A percentile compares a stretch with the other conserved stretches of the same genome.
phyloP scores from a whole-genome alignment of 2,329 filamentous ascomycete genomes.

The Diaporthe sp. region DNA sequence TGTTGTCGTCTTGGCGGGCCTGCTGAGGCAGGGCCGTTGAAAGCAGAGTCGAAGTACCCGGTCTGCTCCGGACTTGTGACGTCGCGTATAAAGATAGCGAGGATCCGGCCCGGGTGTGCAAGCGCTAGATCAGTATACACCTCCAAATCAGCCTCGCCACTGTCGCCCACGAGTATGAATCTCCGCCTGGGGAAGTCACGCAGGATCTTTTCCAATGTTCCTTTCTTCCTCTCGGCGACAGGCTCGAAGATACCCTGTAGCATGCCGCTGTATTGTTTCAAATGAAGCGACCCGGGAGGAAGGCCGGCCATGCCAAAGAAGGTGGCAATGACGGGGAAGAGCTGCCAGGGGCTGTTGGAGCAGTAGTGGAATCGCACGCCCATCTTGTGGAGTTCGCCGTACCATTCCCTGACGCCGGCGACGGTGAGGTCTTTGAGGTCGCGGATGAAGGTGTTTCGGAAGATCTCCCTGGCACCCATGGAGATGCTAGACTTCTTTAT shows the following conservation, averaged over 20 bases:
- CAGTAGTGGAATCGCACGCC: conserved; percentile 96
- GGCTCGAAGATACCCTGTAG: conserved; percentile 98
- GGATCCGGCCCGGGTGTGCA: conserved; percentile 84
- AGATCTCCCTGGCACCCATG: conserved; percentile 90
- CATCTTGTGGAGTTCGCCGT: conserved; percentile 79
- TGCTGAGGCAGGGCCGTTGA: conserved; percentile 49
- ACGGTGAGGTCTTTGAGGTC: conserved; percentile 86
- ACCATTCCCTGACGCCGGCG: conserved; percentile 92
- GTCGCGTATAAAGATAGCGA: conserved; percentile 94
- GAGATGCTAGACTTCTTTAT: conserved; percentile 95
- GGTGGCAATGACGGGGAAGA: conserved; percentile 88
- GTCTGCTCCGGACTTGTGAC: conserved; percentile 84
- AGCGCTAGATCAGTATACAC: conserved; percentile 95
- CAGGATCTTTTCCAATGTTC: conserved; percentile 86
- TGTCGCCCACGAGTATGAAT: conserved; percentile 94
- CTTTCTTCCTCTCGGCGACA: conserved; percentile 93
- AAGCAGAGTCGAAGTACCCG: conserved; percentile 81
- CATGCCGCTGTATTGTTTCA: conserved; percentile 98
- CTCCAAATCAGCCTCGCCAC: conserved; percentile 95
- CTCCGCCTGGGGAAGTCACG: conserved; percentile 89
- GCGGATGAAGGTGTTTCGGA: conserved; percentile 94
- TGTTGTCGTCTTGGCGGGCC: conserved; percentile 42
- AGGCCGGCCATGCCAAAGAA: conserved; percentile 87
- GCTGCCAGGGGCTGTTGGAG: conserved; percentile 99
- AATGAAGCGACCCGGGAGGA: conserved; percentile 89